phyloP scores from a whole-genome alignment of 257 asterid genomes.

The Orobanche coerulescens region DNA sequence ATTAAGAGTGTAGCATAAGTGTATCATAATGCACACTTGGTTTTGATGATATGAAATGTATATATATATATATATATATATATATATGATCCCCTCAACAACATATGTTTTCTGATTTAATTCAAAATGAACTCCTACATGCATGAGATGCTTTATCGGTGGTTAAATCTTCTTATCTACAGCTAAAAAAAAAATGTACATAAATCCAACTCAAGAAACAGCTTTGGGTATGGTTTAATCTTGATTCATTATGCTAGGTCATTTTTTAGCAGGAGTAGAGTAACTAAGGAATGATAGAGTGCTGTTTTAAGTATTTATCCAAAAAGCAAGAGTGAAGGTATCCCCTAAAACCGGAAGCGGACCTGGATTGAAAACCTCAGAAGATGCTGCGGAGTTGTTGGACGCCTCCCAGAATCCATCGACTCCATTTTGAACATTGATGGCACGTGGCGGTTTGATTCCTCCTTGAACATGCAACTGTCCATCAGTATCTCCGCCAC shows the following conservation, averaged over 20 bases:
- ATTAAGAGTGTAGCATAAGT: too few species aligned
- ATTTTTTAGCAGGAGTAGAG: background rate
- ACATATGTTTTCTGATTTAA: background rate
- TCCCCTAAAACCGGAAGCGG: constrained; percentile 10
- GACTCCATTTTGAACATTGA: constrained; percentile 34
- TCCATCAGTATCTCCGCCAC: constrained; percentile 29
- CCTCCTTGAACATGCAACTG: constrained; percentile 34
- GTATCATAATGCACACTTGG: background rate
- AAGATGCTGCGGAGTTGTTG: constrained; percentile 32
- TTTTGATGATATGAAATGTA: background rate
- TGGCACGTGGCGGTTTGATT: constrained; percentile 28
- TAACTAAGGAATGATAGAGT: too few species aligned
- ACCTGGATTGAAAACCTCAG: constrained; percentile 50
- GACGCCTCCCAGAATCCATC: constrained; percentile 26
- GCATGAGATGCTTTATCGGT: too few species aligned
- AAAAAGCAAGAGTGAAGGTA: background rate
- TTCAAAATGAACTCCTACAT: background rate
- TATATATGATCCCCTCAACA: background rate
- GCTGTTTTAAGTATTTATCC: too few species aligned
- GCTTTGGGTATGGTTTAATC: background rate
- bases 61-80: background rate
- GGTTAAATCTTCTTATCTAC: too few species aligned
- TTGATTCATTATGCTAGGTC: background rate
- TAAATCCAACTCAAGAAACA: background rate
- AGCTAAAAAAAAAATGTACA: too few species aligned